Conservation (phyloP, 1,284 basidiomycete genomes). For the Austropuccinia psidii region DNA sequence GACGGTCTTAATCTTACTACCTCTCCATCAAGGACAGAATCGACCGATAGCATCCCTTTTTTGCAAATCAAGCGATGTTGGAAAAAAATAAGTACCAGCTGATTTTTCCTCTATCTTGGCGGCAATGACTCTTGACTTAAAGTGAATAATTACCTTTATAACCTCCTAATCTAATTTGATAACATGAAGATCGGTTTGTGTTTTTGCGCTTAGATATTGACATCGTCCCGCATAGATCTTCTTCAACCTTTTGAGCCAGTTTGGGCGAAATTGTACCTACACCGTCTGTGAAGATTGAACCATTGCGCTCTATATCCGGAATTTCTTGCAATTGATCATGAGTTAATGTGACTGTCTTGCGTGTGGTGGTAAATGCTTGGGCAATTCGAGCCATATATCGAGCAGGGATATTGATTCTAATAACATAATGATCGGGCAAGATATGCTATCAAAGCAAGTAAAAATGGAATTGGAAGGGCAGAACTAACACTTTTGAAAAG, state of each 20-base stretch:
- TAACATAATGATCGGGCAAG: background rate
- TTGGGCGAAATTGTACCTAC: slow-evolving; percentile 60
- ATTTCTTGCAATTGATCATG: slow-evolving; percentile 52
- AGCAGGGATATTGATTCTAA: slow-evolving; percentile 58
- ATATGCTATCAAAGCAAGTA: background rate
- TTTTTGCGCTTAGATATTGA: slow-evolving; percentile 40
- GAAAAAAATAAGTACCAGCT: slow-evolving; percentile 48
- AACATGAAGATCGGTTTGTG: slow-evolving; percentile 47
- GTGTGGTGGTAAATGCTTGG: slow-evolving; percentile 72
- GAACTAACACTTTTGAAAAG: slow-evolving; percentile 34
- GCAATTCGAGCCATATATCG: slow-evolving; percentile 72
- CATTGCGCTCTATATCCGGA: slow-evolving; percentile 51
- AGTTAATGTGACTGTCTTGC: slow-evolving; percentile 58
- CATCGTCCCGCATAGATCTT: slow-evolving; percentile 43
- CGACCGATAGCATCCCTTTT: slow-evolving; percentile 66
- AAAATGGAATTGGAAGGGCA: background rate
- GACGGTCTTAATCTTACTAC: slow-evolving; percentile 61
- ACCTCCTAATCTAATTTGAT: slow-evolving; percentile 67
- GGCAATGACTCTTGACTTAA: background rate
- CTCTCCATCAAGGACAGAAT: slow-evolving; percentile 52
- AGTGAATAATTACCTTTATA: slow-evolving; percentile 52
- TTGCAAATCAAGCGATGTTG: slow-evolving; percentile 68
- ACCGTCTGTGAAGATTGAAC: slow-evolving; percentile 60
- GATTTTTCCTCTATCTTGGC: slow-evolving; percentile 38
- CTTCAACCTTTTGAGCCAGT: slow-evolving; percentile 56